Percentiles rank a stretch among this genome's conserved stretches.
These are phyloP conservation scores for Hirschioporus abietinus DNA, from an alignment of 768 basidiomycete genomes.

Conservation along the genomic window DNA sequence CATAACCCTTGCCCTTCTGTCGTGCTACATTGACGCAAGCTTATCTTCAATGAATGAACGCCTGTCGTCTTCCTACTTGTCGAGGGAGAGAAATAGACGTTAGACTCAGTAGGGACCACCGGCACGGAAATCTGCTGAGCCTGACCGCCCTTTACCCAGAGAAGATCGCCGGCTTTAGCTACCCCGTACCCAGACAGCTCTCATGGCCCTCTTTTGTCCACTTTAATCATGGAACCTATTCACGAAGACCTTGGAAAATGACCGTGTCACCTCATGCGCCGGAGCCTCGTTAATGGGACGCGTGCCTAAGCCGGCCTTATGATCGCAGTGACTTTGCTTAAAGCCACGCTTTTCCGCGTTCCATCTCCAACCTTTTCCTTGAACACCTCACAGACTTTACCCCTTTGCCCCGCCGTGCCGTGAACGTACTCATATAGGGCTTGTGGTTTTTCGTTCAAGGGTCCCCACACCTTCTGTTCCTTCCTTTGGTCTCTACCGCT, in stretches of 20 bases:
- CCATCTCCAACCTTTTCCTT: neutral
- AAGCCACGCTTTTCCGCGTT: neutral
- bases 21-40: too few species aligned
- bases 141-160: neutral
- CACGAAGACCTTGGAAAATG: too few species aligned
- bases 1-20: neutral
- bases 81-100: neutral
- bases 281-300: neutral
- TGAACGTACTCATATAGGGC: neutral
- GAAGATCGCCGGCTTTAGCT: neutral
- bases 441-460: neutral
- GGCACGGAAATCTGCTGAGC: neutral
- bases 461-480: neutral
- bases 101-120: neutral
- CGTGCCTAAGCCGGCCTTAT: neutral
- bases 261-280: neutral
- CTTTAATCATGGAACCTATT: neutral
- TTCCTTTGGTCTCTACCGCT: neutral
- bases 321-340: neutral
- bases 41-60: neutral
- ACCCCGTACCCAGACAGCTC: neutral
- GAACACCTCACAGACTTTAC: neutral
- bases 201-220: neutral
- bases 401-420: neutral
- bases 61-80: neutral